phyloP scores from a whole-genome alignment of 139 green algal species.

The Eudorina sp. region DNA sequence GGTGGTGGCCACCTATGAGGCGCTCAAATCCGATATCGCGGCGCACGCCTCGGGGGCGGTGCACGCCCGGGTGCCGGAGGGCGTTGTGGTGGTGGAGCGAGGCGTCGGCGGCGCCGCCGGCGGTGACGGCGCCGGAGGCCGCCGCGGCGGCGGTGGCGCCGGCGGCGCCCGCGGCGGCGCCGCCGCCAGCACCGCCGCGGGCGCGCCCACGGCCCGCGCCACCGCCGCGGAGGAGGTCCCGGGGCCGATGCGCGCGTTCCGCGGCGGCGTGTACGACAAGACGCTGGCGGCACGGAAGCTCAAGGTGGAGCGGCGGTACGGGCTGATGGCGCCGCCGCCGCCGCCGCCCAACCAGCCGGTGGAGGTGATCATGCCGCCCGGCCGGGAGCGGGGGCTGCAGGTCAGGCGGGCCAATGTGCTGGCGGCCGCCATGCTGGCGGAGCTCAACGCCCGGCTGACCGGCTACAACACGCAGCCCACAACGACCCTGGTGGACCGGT shows the following conservation, averaged over 20 bases:
- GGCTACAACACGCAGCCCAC: background rate
- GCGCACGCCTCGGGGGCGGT: slow-evolving; percentile 45
- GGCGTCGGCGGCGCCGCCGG: background rate
- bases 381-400: background rate
- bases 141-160: background rate
- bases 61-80: slow-evolving; percentile 30
- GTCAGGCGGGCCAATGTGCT: slow-evolving; percentile 29
- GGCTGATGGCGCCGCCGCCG: background rate
- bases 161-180: background rate
- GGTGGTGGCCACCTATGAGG: slow-evolving; percentile 48
- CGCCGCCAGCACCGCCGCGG: background rate
- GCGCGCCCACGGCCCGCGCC: too few relatives aligned
- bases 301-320: slow-evolving; percentile 42
- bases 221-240: background rate
- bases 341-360: background rate
- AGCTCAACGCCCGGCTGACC: slow-evolving; percentile 23
- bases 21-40: slow-evolving; percentile 41
- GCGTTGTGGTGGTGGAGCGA: slow-evolving; percentile 2
- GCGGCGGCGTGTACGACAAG: slow-evolving; percentile 35
- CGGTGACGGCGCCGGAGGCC: background rate
- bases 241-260: background rate
- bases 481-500: slow-evolving; percentile 7
- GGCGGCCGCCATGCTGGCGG: slow-evolving; percentile 26
- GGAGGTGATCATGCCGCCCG: background rate
- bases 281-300: slow-evolving; percentile 19